These are phyloP conservation scores for Colletotrichum orchidophilum DNA, from an alignment of 2,329 filamentous ascomycete species.

Conservation along the genomic window DNA sequence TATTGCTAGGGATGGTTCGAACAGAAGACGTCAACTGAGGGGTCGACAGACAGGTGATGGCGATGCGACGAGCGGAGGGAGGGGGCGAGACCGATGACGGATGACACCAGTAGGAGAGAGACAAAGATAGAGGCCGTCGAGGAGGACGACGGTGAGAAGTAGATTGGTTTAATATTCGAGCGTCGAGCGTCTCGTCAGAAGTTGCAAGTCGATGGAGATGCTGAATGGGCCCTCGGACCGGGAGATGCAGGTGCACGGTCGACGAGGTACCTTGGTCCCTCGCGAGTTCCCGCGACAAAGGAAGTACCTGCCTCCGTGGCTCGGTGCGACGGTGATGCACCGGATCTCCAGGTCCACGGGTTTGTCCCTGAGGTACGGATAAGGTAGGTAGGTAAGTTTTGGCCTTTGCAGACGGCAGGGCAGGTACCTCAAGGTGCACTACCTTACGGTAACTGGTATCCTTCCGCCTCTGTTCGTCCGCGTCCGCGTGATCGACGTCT, in stretches of 20 bases:
- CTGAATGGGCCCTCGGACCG: background rate
- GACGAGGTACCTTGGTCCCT: background rate
- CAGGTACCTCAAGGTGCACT: background rate
- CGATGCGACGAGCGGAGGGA: background rate
- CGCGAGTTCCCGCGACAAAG: background rate
- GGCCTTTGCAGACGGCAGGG: background rate
- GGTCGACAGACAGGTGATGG: constrained; percentile 12
- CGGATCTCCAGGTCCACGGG: no score
- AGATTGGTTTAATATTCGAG: background rate
- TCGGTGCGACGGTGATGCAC: background rate
- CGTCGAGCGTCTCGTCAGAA: background rate
- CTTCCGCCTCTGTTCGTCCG: background rate
- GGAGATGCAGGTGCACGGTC: background rate
- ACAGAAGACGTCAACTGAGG: background rate
- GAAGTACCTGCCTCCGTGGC: background rate
- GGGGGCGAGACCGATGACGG: background rate
- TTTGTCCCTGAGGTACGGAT: no score
- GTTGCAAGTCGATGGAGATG: background rate
- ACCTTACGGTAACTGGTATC: no score
- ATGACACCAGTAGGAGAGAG: background rate
- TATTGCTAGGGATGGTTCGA: constrained; percentile 22
- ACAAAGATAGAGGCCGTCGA: background rate
- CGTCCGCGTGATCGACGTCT: background rate
- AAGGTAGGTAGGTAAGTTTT: background rate
- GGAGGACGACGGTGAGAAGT: background rate